phyloP scores from a whole-genome alignment of 208 protist genomes.

The Acanthamoeba lenticulata region DNA sequence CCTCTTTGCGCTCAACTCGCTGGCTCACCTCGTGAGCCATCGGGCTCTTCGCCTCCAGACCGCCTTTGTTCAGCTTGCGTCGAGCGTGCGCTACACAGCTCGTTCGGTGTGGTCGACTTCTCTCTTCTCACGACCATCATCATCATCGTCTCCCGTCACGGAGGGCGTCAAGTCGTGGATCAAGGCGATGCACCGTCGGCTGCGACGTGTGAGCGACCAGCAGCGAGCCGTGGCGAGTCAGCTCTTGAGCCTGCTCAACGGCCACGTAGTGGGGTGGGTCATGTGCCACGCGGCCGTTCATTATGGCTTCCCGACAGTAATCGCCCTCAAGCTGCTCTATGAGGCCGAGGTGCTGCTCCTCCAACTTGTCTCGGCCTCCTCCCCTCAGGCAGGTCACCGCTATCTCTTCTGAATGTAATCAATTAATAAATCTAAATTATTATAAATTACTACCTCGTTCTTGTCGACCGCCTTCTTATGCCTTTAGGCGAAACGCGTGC shows the following conservation, averaged over 20 bases:
- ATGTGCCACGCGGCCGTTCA: neutral
- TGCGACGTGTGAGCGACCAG: neutral
- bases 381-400: too few species aligned
- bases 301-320: neutral
- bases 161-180: neutral
- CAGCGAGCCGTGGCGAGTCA: neutral
- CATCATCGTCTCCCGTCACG: too few species aligned
- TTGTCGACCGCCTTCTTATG: too few species aligned
- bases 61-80: neutral
- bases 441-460: too few species aligned
- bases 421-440: too few species aligned
- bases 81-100: neutral
- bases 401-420: too few species aligned
- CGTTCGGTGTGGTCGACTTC: neutral
- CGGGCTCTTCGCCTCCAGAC: neutral
- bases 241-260: neutral
- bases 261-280: neutral
- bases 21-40: neutral
- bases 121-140: too few species aligned
- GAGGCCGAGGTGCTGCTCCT: neutral
- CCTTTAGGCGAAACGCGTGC: too few species aligned
- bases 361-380: too few species aligned
- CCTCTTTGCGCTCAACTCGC: neutral
- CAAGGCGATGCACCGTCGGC: neutral
- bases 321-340: conserved; percentile 1